Base-by-base conservation (phyloP, 1,284 basidiomycete species). In the Boletellus deceptivus region DNA sequence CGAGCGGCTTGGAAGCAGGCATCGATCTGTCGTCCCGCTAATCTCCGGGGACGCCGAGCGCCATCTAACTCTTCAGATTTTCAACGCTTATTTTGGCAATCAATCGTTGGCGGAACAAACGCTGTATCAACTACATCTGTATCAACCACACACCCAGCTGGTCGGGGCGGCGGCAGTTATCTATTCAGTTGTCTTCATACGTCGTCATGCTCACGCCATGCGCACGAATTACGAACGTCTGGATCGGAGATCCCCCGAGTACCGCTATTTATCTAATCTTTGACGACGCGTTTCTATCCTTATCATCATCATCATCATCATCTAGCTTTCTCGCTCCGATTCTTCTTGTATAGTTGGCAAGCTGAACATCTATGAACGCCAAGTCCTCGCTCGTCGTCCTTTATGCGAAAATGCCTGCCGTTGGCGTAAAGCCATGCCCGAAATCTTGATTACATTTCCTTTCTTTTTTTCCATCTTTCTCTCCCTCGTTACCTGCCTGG, bases 41-140 rank as follows among this genome's bases (percentile, higher is more conserved):
- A 67, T 57, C 40, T 43, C 50, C 41, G 40, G 37, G 46, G 33
- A 51, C 11, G 9, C 29, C 29, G 29, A 13, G 29, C 41, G 36
- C 41, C 50, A 53, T 58, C 50, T 59, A 43, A 54, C 53, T 48
- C 48, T 45, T 46, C 60, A 51, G 50, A 47, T 52, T 50, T 49
- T 54, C 44, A 46, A 49, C 43, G 25, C 46, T 54, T 45, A 48
- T 61, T 47, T 53, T 43, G 34, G 43, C 52, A 50, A 51, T 59
- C 52, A 58, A 59, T 53, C 56, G 49, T 48, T 42, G 35, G 62
- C 52, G 59, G 65, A 65, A 55, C 56, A 48, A 65, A 60, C 46
- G 63, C 60, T 67, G 63, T 64, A 64, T 62, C 65, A 64, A 60
- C 52, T 54, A 64, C 49, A 58, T 54, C 57, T 64, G 62, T 64